Percentiles rank a stretch among this genome's conserved stretches.
These are phyloP conservation scores for Aspergillus intermedius DNA, from an alignment of 2,329 filamentous ascomycete species.

Conservation along the genomic window DNA sequence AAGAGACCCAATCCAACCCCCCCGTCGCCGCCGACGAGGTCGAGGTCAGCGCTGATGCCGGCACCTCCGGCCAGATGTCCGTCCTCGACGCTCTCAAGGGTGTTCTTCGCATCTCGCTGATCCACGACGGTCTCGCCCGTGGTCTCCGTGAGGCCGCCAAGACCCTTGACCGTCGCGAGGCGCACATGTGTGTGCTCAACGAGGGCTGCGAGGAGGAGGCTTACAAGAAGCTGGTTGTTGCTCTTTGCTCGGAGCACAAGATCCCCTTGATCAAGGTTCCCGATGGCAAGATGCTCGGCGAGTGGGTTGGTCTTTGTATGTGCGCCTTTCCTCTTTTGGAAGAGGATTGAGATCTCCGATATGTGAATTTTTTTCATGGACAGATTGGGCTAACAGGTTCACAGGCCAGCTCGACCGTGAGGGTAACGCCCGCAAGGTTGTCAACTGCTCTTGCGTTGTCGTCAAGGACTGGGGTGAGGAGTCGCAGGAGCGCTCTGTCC, in stretches of 20 bases:
- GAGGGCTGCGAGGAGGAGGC: conserved; percentile 99
- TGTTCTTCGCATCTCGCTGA: conserved; percentile 95
- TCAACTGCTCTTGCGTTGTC: conserved; percentile 99
- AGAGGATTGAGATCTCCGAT: not conserved
- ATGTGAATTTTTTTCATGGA: not conserved
- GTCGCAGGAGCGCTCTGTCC: conserved; percentile 95
- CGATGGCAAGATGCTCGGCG: conserved; percentile 98
- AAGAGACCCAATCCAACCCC: conserved; percentile 77
- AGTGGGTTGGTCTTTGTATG: conserved; percentile 99
- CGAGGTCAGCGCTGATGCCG: conserved; percentile 81
- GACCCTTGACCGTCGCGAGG: conserved; percentile 96
- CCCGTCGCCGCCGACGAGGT: conserved; percentile 75
- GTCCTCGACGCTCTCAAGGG: conserved; percentile 98
- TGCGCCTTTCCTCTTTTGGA: conserved; percentile 25
- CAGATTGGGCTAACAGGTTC: conserved; percentile 7
- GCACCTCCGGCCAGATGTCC: conserved; percentile 67
- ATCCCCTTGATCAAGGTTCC: conserved; percentile 99
- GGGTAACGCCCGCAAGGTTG: conserved; percentile 98
- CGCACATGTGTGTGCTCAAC: conserved; percentile 99
- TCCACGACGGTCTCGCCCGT: conserved; percentile 98
- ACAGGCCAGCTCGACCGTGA: conserved; percentile 96
- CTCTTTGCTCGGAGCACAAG: conserved; percentile 99
- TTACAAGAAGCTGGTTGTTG: conserved; percentile 99
- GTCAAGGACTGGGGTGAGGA: conserved; percentile 99
- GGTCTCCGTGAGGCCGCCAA: conserved; percentile 98